Base-by-base conservation (phyloP, 768 basidiomycete species). In the Leccinum fibrillosum region DNA sequence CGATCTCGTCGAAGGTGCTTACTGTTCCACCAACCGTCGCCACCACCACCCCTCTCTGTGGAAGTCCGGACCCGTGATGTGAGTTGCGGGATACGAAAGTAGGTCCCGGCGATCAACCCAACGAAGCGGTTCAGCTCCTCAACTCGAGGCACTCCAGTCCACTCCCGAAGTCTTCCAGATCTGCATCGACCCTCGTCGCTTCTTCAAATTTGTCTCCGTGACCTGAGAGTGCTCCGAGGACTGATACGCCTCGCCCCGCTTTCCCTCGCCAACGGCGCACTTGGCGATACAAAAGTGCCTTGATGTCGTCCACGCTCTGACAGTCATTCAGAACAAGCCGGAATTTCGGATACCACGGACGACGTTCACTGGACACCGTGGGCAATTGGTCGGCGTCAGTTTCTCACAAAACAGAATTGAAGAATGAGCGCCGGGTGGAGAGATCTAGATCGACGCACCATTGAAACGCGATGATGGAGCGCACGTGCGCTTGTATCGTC, bases 401-500 rank as follows among this genome's bases (percentile, higher is more conserved):
- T 10, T 26, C 25, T 17, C 25, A 26, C 26, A 49, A 28, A 15
- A n/a, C 4, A 25, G 6, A 17, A 23, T 48, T 30, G 28, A 30
- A 30, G 23, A 48, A 48, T 15, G 23, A 15, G 12, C 7, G 45
- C 7, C 13, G 45, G 45, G 45, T 47, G 21, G 45, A 21, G 48
- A 13, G 8, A 54, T 47, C 53, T 42, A 42, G 51, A 53, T 37
- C 49, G n/a, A 68, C 82, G 57, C 57, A 86, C 88, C 84, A 87
- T 70, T 88, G 85, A 66, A 83, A 83, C 66, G 83, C 83, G 54
- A 90, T 69, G 55, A 90, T 83, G 70, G 86, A 84, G 49, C 82
- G 77, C 57, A 92, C 75, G 66, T 92, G 90, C 4, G 82, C 79
- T 70, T 83, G 83, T 2, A 86, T 72, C 11, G 77, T 79, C 55